Evolutionary conservation across 495 filamentous ascomycete species (phyloP), one percentile per base, ranked within the genome.

Genomic region (Astrothelium subdiscretum): DNA sequence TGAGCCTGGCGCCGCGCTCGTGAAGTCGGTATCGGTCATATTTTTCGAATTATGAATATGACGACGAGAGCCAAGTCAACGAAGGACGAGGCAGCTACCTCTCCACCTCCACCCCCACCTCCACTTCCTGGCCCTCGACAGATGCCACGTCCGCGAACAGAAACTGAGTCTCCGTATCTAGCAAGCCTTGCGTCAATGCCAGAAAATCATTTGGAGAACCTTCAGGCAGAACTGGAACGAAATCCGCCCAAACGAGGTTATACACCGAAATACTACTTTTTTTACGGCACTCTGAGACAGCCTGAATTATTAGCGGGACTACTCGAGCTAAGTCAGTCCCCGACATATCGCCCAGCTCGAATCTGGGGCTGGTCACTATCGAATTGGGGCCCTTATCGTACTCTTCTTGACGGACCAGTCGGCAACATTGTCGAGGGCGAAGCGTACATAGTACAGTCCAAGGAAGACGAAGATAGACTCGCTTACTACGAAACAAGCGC

Each of bases 371-470:
- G 67, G 52, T 42, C 62, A 18, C 32, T 69, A 20, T 65, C 65
- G 0, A 69, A 67, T 63, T 69, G 67, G 69, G 69, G 63, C 31
- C 65, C 69, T 66, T 66, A 69, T 63, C 63, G 62, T 29, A 62
- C 67, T 27, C 58, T 71, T 42, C 62, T 71, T 57, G 61, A 69
- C 22, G 65, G 67, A 13, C 40, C 63, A 35, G 61, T 51, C 20
- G 63, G 44, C 15, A 54, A 71, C 31, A 65, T 63, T 15, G 59
- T 71, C 61, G 26, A 52, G 1, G 67, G 69, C 29, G 61, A 43
- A 59, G 64, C 62, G 3, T 67, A 67, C 32, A 58, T 67, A 26
- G 65, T 66, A 31, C 63, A 57, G 31, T 62, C 61, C 6, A 57
- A 62, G 51, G 67, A 67, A 52, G 67, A 66, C 31, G 63, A 60